Percentiles rank a stretch among this genome's conserved stretches.
phyloP scores from a whole-genome alignment of 1,284 basidiomycete genomes.

The Gymnopus androsaceus region DNA sequence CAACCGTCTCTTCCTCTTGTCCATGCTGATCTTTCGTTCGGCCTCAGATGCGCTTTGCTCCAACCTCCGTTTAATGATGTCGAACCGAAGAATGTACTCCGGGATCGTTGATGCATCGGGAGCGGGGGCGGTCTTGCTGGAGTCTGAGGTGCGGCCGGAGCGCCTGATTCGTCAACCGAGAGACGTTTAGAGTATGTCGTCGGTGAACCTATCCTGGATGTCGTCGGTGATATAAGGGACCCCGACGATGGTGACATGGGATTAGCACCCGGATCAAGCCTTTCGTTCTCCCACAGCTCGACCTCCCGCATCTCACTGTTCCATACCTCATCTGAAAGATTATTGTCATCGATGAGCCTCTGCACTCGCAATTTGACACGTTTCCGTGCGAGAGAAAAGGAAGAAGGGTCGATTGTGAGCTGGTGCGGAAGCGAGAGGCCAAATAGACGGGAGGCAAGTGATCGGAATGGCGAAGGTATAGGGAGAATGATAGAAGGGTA shows the following conservation, averaged over 20 bases:
- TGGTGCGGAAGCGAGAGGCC: not conserved
- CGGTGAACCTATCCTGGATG: not conserved
- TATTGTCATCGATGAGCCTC: slow-evolving; percentile 61
- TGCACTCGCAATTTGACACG: slow-evolving; percentile 27
- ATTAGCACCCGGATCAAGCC: slow-evolving; percentile 40
- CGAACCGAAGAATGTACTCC: slow-evolving; percentile 4
- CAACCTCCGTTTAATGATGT: slow-evolving; percentile 39
- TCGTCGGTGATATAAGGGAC: not conserved
- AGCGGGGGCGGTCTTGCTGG: not conserved
- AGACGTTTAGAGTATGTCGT: not conserved
- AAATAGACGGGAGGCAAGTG: not conserved
- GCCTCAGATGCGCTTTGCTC: slow-evolving; percentile 57
- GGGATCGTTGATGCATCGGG: slow-evolving; percentile 11
- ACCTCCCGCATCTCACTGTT: slow-evolving; percentile 61
- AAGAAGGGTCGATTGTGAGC: not conserved
- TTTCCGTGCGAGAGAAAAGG: not conserved
- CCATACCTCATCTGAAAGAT: slow-evolving; percentile 65
- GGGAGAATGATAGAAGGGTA: slow-evolving; percentile 9
- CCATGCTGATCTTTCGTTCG: slow-evolving; percentile 63
- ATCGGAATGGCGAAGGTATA: not conserved
- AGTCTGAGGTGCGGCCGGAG: not conserved
- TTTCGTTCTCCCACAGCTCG: slow-evolving; percentile 78
- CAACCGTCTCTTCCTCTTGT: slow-evolving; percentile 74
- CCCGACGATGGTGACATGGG: not conserved
- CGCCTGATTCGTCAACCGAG: not conserved